These are phyloP conservation scores for Hypoxylon sp. DNA, from an alignment of 2,329 filamentous ascomycete species.

Conservation along the genomic window DNA sequence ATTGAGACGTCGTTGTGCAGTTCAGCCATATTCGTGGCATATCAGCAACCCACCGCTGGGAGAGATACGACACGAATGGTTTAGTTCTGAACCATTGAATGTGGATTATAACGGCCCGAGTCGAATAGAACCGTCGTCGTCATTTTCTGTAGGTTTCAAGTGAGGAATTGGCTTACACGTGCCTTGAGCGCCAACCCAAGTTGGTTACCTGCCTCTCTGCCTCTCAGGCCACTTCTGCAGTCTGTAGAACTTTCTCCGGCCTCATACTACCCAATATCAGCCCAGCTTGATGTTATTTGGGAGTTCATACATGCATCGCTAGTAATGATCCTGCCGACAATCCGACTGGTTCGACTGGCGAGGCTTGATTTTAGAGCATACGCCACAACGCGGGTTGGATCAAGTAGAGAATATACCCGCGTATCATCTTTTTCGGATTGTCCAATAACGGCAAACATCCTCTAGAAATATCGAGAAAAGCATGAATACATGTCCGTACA, in stretches of 20 bases:
- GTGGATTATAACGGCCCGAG: constrained; percentile 43
- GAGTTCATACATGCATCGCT: constrained; percentile 26
- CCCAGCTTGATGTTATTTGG: constrained; percentile 27
- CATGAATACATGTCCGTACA: constrained; percentile 44
- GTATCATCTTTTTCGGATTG: constrained; percentile 3
- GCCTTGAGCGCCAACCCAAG: constrained; percentile 25
- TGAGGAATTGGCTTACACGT: constrained; percentile 33
- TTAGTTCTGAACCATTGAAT: constrained; percentile 25
- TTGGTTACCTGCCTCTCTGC: constrained; percentile 32
- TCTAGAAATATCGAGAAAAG: constrained; percentile 28
- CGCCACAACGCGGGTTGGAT: constrained; percentile 14
- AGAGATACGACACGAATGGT: constrained; percentile 11
- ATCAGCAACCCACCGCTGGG: constrained; percentile 16
- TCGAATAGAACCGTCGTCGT: constrained; percentile 24
- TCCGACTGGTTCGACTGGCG: constrained; percentile 28
- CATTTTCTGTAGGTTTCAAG: constrained; percentile 19
- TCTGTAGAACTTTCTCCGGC: constrained; percentile 25
- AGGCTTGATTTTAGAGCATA: constrained; percentile 12
- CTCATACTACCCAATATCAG: constrained; percentile 32
- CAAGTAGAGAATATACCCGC: constrained; percentile 13
- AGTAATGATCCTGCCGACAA: constrained; percentile 34
- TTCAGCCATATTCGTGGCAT: constrained; percentile 27
- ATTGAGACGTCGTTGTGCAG: constrained; percentile 16
- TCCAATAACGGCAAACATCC: constrained; percentile 5
- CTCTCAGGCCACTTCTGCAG: constrained; percentile 19